These are phyloP conservation scores for Corymbia calophylla DNA, from an alignment of 441 rosid species.

Conservation along the genomic window DNA sequence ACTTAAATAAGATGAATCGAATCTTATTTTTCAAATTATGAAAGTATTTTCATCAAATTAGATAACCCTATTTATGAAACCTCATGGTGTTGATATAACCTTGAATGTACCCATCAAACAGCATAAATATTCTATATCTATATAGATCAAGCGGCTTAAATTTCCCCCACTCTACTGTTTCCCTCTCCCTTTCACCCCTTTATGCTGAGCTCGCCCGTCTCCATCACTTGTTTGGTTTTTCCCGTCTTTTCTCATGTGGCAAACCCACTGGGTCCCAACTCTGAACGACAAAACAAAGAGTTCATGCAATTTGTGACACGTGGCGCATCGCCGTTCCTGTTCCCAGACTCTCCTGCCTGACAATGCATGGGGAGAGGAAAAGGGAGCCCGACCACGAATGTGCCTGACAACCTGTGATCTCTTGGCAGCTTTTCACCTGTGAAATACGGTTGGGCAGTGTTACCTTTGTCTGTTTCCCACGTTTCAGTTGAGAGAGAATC, in stretches of 20 bases:
- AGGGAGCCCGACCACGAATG: background rate
- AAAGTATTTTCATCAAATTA: background rate
- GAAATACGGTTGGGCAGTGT: background rate
- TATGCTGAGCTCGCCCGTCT: background rate
- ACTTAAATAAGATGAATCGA: background rate
- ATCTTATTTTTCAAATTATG: background rate
- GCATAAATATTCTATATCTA: background rate
- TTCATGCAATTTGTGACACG: background rate
- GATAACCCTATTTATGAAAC: background rate
- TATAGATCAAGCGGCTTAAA: background rate
- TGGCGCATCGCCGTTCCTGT: background rate
- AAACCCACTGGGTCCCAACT: background rate
- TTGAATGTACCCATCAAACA: background rate
- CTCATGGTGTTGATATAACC: background rate
- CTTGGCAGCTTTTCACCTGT: background rate
- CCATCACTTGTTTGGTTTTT: background rate
- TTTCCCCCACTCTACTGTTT: background rate
- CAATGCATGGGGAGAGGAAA: background rate
- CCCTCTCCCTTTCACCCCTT: background rate
- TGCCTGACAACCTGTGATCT: background rate
- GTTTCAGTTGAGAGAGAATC: background rate
- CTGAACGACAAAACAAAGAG: background rate
- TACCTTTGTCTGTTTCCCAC: background rate
- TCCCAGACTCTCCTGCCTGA: background rate
- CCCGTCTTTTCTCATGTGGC: too few relatives aligned